Conservation (phyloP, 2,329 filamentous ascomycete species). For the Paraconiothyrium sp. region DNA sequence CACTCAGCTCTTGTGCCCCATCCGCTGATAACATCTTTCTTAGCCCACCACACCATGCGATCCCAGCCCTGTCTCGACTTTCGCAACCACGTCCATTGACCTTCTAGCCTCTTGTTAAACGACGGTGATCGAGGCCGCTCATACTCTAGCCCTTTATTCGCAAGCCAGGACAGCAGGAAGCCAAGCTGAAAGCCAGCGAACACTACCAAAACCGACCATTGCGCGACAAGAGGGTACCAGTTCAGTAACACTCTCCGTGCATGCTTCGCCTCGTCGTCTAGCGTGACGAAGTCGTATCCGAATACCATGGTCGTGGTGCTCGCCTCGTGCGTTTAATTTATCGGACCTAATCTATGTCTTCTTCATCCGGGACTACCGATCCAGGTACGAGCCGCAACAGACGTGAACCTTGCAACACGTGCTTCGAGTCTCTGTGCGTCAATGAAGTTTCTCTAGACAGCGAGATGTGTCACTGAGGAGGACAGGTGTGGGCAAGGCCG, state of each 20-base stretch:
- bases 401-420: neutral
- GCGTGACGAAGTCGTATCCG: conserved; percentile 64
- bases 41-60: conserved; percentile 55
- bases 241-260: conserved; percentile 64
- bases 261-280: conserved; percentile 60
- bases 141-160: conserved; percentile 36
- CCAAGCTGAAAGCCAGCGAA: conserved; percentile 54
- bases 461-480: neutral
- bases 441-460: neutral
- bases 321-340: conserved; percentile 8
- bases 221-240: conserved; percentile 64
- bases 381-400: neutral
- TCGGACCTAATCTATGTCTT: conserved; percentile 11
- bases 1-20: conserved; percentile 64
- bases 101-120: conserved; percentile 45
- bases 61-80: conserved; percentile 36
- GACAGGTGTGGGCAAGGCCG: conserved; percentile 6
- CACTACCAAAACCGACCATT: conserved; percentile 61
- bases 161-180: conserved; percentile 48
- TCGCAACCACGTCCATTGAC: conserved; percentile 34
- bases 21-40: conserved; percentile 53
- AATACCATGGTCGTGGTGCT: conserved; percentile 30
- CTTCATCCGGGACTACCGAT: conserved; percentile 2
- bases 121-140: conserved; percentile 55
- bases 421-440: neutral